phyloP scores from a whole-genome alignment of 1,139 yeast genomes.

The Blastobotrys arbuscula region DNA sequence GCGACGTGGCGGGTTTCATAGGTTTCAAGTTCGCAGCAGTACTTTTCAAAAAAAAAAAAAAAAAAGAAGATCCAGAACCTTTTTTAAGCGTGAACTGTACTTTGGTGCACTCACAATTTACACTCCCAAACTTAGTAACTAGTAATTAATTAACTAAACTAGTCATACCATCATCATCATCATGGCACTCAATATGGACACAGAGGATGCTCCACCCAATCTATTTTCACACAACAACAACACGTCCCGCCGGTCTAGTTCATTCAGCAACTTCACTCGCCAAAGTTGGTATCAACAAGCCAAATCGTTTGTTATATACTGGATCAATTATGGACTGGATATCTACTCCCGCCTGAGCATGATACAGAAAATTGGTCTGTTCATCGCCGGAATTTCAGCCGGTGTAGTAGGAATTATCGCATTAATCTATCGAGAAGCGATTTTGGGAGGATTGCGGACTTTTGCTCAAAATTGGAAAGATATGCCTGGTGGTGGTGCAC shows the following conservation, averaged over 20 bases:
- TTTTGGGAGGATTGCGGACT: constrained; percentile 42
- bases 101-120: too few species aligned
- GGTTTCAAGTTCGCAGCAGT: too few species aligned
- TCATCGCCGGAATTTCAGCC: constrained; percentile 14
- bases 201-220: neutral
- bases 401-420: constrained; percentile 31
- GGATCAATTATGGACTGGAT: constrained; percentile 8
- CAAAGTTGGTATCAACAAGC: neutral
- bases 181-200: neutral
- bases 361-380: constrained; percentile 14
- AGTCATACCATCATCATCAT: too few species aligned
- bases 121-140: too few species aligned
- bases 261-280: too few species aligned
- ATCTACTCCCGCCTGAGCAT: constrained; percentile 13
- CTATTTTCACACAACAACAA: neutral
- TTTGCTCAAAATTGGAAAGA: constrained; percentile 45
- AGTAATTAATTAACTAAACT: too few species aligned
- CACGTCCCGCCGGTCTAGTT: neutral
- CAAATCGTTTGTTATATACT: neutral
- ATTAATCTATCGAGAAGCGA: constrained; percentile 44
- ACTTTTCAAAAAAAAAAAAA: too few species aligned
- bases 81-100: too few species aligned
- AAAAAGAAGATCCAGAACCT: too few species aligned
- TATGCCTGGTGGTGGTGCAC: constrained; percentile 46
- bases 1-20: too few species aligned